Evolutionary conservation across 2,329 filamentous ascomycete genomes (phyloP), one percentile per base, ranked within the genome.

Genomic region (Ilyonectria sp.): DNA sequence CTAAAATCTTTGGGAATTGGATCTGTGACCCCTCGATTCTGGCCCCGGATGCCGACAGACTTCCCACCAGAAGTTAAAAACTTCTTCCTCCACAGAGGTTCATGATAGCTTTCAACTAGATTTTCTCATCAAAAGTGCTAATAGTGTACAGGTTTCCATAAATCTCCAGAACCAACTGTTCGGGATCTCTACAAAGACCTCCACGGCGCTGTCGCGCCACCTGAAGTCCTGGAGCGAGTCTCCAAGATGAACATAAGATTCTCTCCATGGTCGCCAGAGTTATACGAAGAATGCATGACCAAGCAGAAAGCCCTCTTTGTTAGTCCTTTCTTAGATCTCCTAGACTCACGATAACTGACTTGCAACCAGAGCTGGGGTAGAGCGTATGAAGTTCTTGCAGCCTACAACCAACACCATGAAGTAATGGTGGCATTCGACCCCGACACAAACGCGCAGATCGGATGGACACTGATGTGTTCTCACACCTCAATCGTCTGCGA

Each of bases 381-480:
- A 9, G 61, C 65, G 0, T 76, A 76, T 4, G 43, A 71, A 50
- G 37, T 43, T 5, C 46, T 75, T 8, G 74, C 74, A 9, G 58
- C 58, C 1, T 60, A 57, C 1, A 54, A 55, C 1, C 70, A 76
- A 15, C 64, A 74, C 2, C 55, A 73, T 1, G 64, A 76, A 60
- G 70, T 68, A 0, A 44, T 76, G 52, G 74, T 76, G 2, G 74
- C 74, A 4, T 70, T 75, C 1, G 71, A 76, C 2, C 66, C 74
- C 0, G 71, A 75, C 0, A 76, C 70, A 1, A 73, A 75, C 1
- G 65, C 63, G 11, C 74, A 76, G 21, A 67, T 76, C 8, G 74
- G 74, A 15, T 76, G 74, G 74, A 74, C 74, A 0, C 56, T 75
- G 0, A 76, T 76, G 73, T 74, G 68, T 46, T 74, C 73, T 1